phyloP scores from a whole-genome alignment of 306 rosid species.

The Abrus pulchellus region DNA sequence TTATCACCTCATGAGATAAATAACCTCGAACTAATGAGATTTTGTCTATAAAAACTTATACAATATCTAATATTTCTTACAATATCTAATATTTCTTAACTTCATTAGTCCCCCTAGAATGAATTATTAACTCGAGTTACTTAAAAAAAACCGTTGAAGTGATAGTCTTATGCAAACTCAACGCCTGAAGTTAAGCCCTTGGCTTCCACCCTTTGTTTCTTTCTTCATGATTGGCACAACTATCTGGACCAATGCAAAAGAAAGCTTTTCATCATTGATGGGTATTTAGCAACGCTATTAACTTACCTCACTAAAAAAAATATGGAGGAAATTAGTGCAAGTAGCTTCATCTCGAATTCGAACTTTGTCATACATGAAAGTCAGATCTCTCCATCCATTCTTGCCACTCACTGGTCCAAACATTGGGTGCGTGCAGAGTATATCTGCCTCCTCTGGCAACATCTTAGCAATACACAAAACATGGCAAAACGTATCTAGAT shows the following conservation, averaged over 20 bases:
- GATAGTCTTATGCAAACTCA: neutral
- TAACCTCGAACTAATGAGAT: no score
- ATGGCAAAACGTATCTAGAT: neutral
- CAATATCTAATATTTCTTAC: no score
- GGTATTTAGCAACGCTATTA: neutral
- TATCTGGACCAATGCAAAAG: neutral
- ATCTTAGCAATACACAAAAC: constrained; percentile 32
- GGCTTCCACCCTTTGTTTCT: neutral
- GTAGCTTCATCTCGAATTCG: constrained; percentile 62
- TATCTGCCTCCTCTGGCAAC: constrained; percentile 64
- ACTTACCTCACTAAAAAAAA: constrained; percentile 63
- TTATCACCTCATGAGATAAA: neutral
- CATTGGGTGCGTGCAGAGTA: constrained; percentile 81
- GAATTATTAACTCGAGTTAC: no score
- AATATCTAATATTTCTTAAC: no score
- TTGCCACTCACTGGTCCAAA: constrained; percentile 73
- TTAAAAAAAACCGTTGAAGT: no score
- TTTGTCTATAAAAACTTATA: no score
- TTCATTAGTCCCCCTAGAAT: no score
- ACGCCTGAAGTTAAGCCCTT: neutral
- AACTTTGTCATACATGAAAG: constrained; percentile 69
- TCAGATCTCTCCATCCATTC: constrained; percentile 67
- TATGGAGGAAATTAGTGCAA: constrained; percentile 64
- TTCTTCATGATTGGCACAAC: constrained; percentile 16
- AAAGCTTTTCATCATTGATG: constrained; percentile 5